Conservation (phyloP, 257 asterid species). For the Solanum pimpinellifolium region DNA sequence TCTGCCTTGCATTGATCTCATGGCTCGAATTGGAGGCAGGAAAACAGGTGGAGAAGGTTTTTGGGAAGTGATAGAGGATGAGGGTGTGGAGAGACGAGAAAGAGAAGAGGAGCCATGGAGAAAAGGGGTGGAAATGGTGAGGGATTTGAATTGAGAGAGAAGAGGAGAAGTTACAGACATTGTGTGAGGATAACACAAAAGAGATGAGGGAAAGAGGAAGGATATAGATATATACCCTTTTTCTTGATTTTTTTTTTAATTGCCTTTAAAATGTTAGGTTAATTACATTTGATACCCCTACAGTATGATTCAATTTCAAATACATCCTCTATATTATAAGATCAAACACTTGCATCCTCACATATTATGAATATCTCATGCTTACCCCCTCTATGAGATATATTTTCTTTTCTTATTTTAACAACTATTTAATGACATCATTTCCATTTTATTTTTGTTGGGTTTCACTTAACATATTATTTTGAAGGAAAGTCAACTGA, state of each 20-base stretch:
- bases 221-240: background rate
- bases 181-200: constrained; percentile 6
- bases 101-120: constrained; percentile 64
- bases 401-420: background rate
- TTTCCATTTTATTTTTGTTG: background rate
- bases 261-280: background rate
- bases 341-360: background rate
- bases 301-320: background rate
- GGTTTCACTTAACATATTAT: background rate
- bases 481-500: background rate
- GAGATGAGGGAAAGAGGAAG: background rate
- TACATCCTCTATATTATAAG: background rate
- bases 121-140: constrained; percentile 39
- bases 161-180: constrained; percentile 40
- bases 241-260: background rate
- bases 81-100: constrained; percentile 27
- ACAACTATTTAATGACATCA: background rate
- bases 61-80: constrained; percentile 8
- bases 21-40: constrained; percentile 53
- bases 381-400: too few relatives aligned
- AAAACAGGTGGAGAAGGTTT: constrained; percentile 16
- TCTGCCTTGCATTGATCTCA: constrained; percentile 56
- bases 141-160: constrained; percentile 50
- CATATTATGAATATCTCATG: background rate
- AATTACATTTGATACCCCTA: background rate